Evolutionary conservation across 2,329 filamentous ascomycete species (phyloP).

Genomic region (Periglandula ipomoeae): DNA sequence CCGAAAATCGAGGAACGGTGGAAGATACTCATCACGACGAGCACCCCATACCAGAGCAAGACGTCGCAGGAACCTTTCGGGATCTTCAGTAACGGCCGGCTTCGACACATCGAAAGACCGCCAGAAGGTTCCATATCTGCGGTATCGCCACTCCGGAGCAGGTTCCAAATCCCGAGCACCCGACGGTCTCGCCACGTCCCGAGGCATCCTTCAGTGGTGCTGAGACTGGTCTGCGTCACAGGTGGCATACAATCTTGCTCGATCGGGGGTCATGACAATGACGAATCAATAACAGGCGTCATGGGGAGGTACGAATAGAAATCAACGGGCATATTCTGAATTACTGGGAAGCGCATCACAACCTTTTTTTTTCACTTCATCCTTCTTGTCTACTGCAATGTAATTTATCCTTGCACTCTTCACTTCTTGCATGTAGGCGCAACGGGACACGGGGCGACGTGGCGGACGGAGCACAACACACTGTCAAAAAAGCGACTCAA

Average conservation of each 20-base stretch:
- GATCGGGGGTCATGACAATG: neutral
- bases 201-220: too few relatives aligned
- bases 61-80: too few relatives aligned
- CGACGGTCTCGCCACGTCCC: too few relatives aligned
- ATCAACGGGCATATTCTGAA: neutral
- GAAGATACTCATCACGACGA: neutral
- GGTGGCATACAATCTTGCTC: neutral
- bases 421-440: neutral
- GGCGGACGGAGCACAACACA: too few relatives aligned
- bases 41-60: neutral
- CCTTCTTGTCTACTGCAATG: too few relatives aligned
- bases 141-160: neutral
- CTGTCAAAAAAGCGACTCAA: too few relatives aligned
- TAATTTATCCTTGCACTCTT: neutral
- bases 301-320: neutral
- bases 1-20: neutral
- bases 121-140: neutral
- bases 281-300: neutral
- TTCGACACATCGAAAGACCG: neutral
- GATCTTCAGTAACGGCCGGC: too few relatives aligned
- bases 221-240: neutral
- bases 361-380: neutral
- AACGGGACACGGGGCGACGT: too few relatives aligned
- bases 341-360: neutral
- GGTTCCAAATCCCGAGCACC: neutral